Conservation (phyloP, 2,329 filamentous ascomycete species). For the Botrytis fragariae region DNA sequence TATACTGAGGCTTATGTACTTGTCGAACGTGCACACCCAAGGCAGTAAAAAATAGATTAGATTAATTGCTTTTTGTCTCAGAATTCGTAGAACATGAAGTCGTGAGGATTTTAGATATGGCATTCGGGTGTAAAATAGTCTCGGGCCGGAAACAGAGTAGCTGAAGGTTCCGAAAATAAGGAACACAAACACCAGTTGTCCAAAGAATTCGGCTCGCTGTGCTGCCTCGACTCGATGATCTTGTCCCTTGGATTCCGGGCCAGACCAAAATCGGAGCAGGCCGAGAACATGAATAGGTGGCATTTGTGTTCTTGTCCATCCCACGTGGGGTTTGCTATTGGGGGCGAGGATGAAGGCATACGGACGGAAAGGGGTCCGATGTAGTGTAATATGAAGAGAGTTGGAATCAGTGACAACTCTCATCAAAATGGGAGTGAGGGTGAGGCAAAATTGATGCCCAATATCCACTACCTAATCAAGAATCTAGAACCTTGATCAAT, state of each 20-base stretch:
- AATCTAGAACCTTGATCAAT: not conserved
- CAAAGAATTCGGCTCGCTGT: not conserved
- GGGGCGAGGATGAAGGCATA: not conserved
- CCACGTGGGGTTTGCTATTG: conserved; percentile 10
- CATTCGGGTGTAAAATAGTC: not conserved
- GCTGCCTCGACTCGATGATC: not conserved
- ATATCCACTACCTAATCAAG: not conserved
- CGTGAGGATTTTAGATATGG: not conserved
- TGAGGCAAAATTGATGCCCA: conserved; percentile 5
- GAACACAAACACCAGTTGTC: not conserved
- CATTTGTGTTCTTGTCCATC: conserved; percentile 3
- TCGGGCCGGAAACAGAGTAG: conserved; percentile 7
- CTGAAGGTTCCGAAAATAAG: not conserved
- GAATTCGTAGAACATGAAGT: not conserved
- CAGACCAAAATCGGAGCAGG: not conserved
- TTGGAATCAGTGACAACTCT: not conserved
- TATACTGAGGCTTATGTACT: not conserved
- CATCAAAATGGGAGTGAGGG: not conserved
- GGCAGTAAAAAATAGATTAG: conserved; percentile 5
- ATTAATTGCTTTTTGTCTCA: conserved; percentile 5
- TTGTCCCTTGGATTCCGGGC: conserved; percentile 6
- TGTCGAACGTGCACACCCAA: not conserved
- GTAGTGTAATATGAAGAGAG: conserved; percentile 1
- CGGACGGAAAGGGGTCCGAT: not conserved
- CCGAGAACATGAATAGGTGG: conserved; percentile 3